A percentile compares a stretch with the other conserved stretches of the same genome.
phyloP scores from a whole-genome alignment of 192 early-diverging fungal genomes.

The Mortierella antarctica region DNA sequence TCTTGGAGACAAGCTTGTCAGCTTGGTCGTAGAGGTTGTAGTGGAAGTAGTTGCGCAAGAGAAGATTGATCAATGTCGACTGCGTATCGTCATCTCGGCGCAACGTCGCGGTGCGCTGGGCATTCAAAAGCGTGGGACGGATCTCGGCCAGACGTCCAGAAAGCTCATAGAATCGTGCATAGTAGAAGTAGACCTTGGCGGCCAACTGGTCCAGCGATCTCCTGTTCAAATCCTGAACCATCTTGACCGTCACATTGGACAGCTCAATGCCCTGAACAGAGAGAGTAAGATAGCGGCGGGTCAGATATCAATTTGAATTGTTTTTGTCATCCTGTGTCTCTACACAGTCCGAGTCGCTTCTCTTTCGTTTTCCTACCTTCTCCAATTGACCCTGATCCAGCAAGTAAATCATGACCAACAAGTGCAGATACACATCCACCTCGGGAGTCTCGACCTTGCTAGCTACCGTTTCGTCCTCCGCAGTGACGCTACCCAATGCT shows the following conservation, averaged over 20 bases:
- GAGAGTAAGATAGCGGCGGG: background rate
- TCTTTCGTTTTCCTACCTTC: conserved; percentile 58
- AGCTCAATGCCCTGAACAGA: conserved; percentile 71
- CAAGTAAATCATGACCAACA: conserved; percentile 83
- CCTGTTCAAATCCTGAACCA: conserved; percentile 78
- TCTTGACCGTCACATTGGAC: conserved; percentile 71
- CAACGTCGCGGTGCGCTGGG: conserved; percentile 92
- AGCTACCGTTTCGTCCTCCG: conserved; percentile 44
- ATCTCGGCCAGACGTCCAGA: conserved; percentile 75
- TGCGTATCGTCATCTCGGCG: conserved; percentile 92
- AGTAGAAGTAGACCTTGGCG: conserved; percentile 94
- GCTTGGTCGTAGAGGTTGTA: conserved; percentile 98
- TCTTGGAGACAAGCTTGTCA: conserved; percentile 94
- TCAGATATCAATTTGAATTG: background rate
- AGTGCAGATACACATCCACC: conserved; percentile 85
- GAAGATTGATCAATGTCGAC: conserved; percentile 83
- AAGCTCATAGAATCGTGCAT: conserved; percentile 91
- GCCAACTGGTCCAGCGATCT: conserved; percentile 91
- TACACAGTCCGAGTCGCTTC: background rate
- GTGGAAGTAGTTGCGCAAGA: conserved; percentile 93
- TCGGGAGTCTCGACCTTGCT: conserved; percentile 70
- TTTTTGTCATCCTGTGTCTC: background rate
- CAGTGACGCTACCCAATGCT: conserved; percentile 61
- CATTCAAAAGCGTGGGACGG: conserved; percentile 80
- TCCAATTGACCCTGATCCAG: conserved; percentile 81